Conservation (phyloP, 2,329 filamentous ascomycete genomes). For the Diaporthe caulivora region DNA sequence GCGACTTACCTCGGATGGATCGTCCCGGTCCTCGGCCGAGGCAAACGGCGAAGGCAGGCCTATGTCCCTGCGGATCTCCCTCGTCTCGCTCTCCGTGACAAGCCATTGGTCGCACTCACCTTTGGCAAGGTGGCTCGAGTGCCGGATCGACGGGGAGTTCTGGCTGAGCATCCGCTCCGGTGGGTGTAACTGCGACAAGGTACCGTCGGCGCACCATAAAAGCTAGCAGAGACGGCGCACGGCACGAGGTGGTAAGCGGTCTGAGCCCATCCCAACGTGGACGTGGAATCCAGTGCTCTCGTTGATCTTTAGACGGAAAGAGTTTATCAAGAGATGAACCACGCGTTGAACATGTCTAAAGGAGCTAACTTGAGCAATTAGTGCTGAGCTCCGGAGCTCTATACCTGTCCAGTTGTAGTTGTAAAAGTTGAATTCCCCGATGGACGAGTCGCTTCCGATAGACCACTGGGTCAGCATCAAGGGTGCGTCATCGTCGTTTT, state of each 20-base stretch:
- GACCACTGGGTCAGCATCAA: background rate
- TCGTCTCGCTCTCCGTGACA: background rate
- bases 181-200: background rate
- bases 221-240: background rate
- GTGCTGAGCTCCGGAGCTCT: background rate
- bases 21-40: background rate
- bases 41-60: rapidly evolving
- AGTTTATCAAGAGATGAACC: background rate
- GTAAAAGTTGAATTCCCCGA: background rate
- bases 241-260: background rate
- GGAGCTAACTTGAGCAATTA: background rate
- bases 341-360: background rate
- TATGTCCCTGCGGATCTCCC: background rate
- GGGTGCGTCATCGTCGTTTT: background rate
- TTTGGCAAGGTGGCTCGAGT: background rate
- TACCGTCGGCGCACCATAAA: background rate
- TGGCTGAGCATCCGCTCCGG: background rate
- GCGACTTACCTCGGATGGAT: too few relatives aligned
- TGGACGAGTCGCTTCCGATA: background rate
- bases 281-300: background rate
- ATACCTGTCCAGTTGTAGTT: background rate
- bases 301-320: background rate
- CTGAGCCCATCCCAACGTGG: background rate
- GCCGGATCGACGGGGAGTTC: background rate
- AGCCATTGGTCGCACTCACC: background rate